These are phyloP conservation scores for Lachnellula cervina DNA, from an alignment of 2,329 filamentous ascomycete species.

Conservation along the genomic window DNA sequence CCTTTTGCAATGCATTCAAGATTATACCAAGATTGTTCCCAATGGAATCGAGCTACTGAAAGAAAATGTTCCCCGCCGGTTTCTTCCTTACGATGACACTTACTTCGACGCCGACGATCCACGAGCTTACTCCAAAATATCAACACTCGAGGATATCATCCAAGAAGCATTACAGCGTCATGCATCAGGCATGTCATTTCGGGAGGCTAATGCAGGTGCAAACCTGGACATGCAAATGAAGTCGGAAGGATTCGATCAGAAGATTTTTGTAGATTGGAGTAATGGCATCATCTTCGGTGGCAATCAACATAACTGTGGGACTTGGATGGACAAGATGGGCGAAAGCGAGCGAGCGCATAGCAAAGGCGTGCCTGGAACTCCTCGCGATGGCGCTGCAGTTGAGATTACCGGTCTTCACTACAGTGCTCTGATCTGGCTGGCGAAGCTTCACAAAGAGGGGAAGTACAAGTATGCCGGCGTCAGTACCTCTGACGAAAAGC, in stretches of 20 bases:
- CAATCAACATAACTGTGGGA: constrained; percentile 91
- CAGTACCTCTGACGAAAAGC: constrained; percentile 49
- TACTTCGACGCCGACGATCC: constrained; percentile 82
- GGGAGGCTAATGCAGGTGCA: constrained; percentile 89
- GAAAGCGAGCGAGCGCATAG: constrained; percentile 86
- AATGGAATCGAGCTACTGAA: constrained; percentile 69
- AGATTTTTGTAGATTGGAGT: constrained; percentile 85
- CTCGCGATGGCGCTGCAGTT: constrained; percentile 88
- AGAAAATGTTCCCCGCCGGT: constrained; percentile 74
- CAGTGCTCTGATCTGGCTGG: constrained; percentile 80
- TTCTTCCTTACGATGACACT: constrained; percentile 91
- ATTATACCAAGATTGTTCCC: constrained; percentile 79
- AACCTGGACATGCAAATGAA: constrained; percentile 90
- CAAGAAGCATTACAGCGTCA: constrained; percentile 93
- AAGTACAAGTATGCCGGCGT: constrained; percentile 72
- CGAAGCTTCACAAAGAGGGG: constrained; percentile 59
- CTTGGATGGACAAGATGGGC: constrained; percentile 99
- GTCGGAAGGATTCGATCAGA: constrained; percentile 84
- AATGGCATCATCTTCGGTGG: constrained; percentile 91
- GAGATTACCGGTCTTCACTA: constrained; percentile 94
- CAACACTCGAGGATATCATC: constrained; percentile 81
- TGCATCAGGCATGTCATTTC: constrained; percentile 83
- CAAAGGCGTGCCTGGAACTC: constrained; percentile 93
- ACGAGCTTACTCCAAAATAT: constrained; percentile 79
- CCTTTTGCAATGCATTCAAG: constrained; percentile 92